Conservation (phyloP, 1,284 basidiomycete genomes). For the Moesziomyces aphidis region DNA sequence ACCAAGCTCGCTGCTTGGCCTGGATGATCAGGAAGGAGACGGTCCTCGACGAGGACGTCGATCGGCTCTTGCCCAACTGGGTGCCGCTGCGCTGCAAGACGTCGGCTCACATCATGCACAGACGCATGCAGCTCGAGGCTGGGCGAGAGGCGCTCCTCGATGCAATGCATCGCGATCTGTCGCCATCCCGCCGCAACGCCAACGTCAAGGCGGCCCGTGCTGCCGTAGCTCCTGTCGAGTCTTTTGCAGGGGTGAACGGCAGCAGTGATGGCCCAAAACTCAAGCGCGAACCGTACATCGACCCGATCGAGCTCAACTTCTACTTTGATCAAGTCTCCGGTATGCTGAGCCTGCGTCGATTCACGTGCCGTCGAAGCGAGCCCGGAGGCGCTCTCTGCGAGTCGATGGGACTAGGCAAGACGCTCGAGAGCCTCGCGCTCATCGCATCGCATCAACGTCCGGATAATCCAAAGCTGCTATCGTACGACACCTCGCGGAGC, state of each 20-base stretch:
- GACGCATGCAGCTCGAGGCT: constrained; percentile 30
- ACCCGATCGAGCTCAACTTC: constrained; percentile 24
- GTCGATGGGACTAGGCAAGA: constrained; percentile 56
- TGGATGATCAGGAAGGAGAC: constrained; percentile 51
- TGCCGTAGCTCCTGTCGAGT: background rate
- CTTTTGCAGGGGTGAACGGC: background rate
- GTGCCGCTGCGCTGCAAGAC: constrained; percentile 34
- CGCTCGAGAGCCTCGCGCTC: constrained; percentile 45
- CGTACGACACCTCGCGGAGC: constrained; percentile 41
- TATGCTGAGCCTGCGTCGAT: constrained; percentile 36
- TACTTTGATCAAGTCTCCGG: constrained; percentile 51
- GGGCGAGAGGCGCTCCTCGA: constrained; percentile 27
- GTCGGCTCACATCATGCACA: constrained; percentile 9
- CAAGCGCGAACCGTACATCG: constrained; percentile 41
- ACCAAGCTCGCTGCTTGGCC: constrained; percentile 45
- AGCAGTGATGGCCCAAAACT: background rate
- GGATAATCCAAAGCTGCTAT: constrained; percentile 17
- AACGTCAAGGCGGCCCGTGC: constrained; percentile 24
- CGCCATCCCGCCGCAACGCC: constrained; percentile 24
- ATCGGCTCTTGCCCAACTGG: constrained; percentile 41
- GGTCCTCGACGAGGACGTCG: constrained; percentile 28
- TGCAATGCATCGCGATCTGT: constrained; percentile 23
- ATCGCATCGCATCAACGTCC: constrained; percentile 46
- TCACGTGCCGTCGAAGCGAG: constrained; percentile 36
- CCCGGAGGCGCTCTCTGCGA: constrained; percentile 56